These are phyloP conservation scores for Fusarium sp. DNA, from an alignment of 2,329 filamentous ascomycete genomes.

Conservation along the genomic window DNA sequence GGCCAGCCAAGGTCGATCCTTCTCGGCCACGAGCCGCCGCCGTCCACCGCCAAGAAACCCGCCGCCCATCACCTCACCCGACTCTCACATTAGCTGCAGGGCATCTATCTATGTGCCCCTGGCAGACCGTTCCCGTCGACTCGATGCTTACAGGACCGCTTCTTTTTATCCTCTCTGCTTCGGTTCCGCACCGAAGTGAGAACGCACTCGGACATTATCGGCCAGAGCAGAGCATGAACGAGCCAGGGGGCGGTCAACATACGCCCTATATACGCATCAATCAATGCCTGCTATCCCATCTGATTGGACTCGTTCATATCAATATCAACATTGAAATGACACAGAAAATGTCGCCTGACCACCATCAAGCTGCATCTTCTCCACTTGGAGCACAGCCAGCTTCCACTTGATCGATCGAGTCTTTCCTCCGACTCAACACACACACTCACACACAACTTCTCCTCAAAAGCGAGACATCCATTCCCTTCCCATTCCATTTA, in stretches of 20 bases:
- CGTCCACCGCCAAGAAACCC: neutral
- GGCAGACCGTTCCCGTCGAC: neutral
- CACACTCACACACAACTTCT: neutral
- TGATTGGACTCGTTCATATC: neutral
- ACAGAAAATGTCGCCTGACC: neutral
- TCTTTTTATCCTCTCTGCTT: neutral
- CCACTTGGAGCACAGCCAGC: neutral
- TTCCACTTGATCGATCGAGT: neutral
- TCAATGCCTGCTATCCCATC: neutral
- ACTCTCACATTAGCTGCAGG: constrained; percentile 1
- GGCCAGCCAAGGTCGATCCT: constrained; percentile 5
- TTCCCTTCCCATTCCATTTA: neutral
- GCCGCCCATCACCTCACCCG: neutral
- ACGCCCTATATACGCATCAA: neutral
- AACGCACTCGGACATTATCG: neutral
- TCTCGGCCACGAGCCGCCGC: neutral
- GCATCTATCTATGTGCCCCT: neutral
- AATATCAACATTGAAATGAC: constrained; percentile 1
- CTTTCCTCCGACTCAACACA: neutral
- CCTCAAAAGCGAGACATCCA: neutral
- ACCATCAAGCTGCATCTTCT: neutral
- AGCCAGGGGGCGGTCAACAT: neutral
- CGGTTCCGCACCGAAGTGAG: constrained; percentile 2
- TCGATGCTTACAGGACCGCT: neutral
- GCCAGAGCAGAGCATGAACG: neutral